phyloP scores from a whole-genome alignment of 164 flowering plant genomes.

The Berberis vulgaris region DNA sequence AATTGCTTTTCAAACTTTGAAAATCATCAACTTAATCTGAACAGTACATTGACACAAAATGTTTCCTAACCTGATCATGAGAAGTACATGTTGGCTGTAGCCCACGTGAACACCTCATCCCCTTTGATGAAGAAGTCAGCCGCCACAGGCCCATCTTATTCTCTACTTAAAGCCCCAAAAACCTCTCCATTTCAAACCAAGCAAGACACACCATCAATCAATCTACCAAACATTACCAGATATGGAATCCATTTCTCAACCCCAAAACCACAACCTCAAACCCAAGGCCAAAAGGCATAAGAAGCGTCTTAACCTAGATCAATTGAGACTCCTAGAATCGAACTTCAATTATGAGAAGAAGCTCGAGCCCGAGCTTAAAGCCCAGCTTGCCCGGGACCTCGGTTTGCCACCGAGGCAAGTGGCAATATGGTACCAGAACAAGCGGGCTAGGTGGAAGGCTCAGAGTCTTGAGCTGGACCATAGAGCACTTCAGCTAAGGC shows the following conservation, averaged over 20 bases:
- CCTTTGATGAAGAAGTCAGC: conserved; percentile 9
- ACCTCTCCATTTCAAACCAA: not conserved
- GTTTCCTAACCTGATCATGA: not conserved
- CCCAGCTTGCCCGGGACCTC: conserved; percentile 24
- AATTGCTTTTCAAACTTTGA: too few relatives aligned
- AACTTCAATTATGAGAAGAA: conserved; percentile 26
- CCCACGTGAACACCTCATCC: conserved; percentile 19
- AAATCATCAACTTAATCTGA: too few relatives aligned
- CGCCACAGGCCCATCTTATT: conserved; percentile 3
- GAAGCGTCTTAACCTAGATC: conserved; percentile 29
- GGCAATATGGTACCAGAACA: conserved; percentile 42
- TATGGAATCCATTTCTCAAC: not conserved
- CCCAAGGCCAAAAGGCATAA: conserved; percentile 23
- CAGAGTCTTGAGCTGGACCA: conserved; percentile 26
- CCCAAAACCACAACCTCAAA: conserved; percentile 13
- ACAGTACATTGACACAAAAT: too few relatives aligned
- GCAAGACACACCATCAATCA: not conserved
- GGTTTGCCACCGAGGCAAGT: conserved; percentile 29
- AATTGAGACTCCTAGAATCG: conserved; percentile 23
- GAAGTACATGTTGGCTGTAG: conserved; percentile 10
- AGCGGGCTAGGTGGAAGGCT: conserved; percentile 30
- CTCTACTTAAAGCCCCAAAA: not conserved
- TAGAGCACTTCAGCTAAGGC: conserved; percentile 21
- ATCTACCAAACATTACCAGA: not conserved
- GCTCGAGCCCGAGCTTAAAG: conserved; percentile 26